Evolutionary conservation across 106 monocot species (phyloP), one percentile per base, ranked within the genome.

Genomic region (Iris macrosiphon): DNA sequence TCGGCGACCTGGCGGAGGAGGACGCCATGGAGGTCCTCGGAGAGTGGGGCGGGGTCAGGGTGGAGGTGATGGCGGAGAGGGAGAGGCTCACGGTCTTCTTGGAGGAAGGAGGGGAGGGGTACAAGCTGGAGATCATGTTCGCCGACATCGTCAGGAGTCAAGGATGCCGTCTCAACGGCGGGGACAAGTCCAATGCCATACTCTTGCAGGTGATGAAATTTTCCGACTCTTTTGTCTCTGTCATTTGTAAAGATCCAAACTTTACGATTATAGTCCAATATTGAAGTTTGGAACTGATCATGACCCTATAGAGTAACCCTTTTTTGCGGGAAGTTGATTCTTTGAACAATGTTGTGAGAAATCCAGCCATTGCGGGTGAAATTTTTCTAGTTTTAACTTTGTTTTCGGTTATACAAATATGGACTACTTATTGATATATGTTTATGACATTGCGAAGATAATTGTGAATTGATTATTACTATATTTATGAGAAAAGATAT

Each of bases 31-130:
- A 77, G 74, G 80, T 76, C 33, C 49, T 91, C 40, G 62, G 57
- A 7, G 56, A 60, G 37, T 91, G 98, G 98, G 54, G 55, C 2
- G 42, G 40, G 10, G 83, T 73, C 11, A 57, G 69, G 45, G 80
- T 64, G 12, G 98, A 80, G 57, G 42, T 98, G 44, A 78, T 91
- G 75, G 75, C 77, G 6, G 90, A 76, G 62, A 98, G 78, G 41
- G 53, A 61, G 18, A 80, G 50, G 59, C 13, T 58, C 40, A 72
- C 76, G 59, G 26, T 87, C 12, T 77, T 53, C 31, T 30, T 90
- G 38, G 75, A 75, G 47, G 57, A 68, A 31, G 66, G 61, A 0
- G 64, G 64, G 3, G 55, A 66, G 31, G 29, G 23, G 17, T 98
- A 81, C 49, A 98, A 78, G 75, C 55, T 98, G 43, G 87, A 78